Percentiles rank a stretch among this genome's conserved stretches.
phyloP scores from a whole-genome alignment of 768 basidiomycete genomes.

The Mycena olivaceomarginata region DNA sequence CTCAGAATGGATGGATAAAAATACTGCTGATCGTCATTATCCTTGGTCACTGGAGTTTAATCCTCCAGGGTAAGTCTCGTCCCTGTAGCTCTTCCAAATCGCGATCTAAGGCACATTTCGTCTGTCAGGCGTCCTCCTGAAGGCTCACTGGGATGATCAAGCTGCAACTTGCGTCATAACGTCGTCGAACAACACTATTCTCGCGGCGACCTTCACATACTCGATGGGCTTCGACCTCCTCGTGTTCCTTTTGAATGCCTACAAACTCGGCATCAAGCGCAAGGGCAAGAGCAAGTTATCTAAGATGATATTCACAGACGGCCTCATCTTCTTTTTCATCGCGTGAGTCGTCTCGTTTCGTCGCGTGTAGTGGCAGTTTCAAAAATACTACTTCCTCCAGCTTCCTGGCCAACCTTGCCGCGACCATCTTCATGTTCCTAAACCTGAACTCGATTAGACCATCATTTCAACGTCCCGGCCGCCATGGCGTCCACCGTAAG shows the following conservation, averaged over 20 bases:
- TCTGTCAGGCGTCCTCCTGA: slow-evolving; percentile 73
- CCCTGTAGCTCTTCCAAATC: slow-evolving; percentile 35
- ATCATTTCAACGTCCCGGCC: slow-evolving; percentile 80
- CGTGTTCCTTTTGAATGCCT: slow-evolving; percentile 76
- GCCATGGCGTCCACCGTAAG: slow-evolving; percentile 72
- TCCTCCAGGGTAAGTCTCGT: slow-evolving; percentile 46
- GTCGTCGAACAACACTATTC: slow-evolving; percentile 75
- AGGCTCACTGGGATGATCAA: slow-evolving; percentile 69
- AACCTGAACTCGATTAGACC: slow-evolving; percentile 79
- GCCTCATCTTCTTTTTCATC: slow-evolving; percentile 84
- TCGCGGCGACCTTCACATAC: slow-evolving; percentile 85
- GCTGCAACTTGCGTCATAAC: slow-evolving; percentile 70
- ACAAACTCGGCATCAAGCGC: slow-evolving; percentile 67
- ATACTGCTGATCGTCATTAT: slow-evolving; percentile 59
- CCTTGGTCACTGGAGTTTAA: slow-evolving; percentile 67
- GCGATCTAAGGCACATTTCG: neutral
- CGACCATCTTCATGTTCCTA: slow-evolving; percentile 78
- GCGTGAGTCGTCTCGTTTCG: slow-evolving; percentile 67
- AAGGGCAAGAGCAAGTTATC: slow-evolving; percentile 67
- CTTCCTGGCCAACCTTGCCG: slow-evolving; percentile 65
- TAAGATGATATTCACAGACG: slow-evolving; percentile 81
- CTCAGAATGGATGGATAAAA: slow-evolving; percentile 60
- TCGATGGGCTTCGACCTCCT: slow-evolving; percentile 84
- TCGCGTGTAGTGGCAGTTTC: neutral
- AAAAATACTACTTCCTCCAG: slow-evolving; percentile 47